A percentile compares a stretch with the other conserved stretches of the same genome.
These are phyloP conservation scores for Lachancea mirantina DNA, from an alignment of 805 yeast species.

Conservation along the genomic window DNA sequence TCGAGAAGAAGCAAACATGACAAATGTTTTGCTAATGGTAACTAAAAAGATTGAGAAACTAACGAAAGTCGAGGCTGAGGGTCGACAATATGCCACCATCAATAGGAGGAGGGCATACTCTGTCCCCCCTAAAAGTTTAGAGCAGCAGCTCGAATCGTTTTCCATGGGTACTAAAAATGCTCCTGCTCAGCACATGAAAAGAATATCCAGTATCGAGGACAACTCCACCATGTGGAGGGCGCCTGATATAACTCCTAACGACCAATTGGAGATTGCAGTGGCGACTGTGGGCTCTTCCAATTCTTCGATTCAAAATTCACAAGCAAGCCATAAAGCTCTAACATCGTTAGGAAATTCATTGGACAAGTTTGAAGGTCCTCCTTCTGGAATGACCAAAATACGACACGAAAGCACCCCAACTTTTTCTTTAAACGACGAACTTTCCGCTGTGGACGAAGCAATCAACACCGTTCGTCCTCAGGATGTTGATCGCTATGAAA, in stretches of 20 bases:
- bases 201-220: constrained; percentile 11
- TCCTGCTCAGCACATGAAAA: not conserved
- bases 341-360: not conserved
- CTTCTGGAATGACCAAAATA: constrained; percentile 8
- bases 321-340: not conserved
- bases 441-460: not conserved
- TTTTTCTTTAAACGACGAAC: not conserved
- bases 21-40: constrained; percentile 34
- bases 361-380: constrained; percentile 7
- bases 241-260: constrained; percentile 34
- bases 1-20: constrained; percentile 34
- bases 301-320: constrained; percentile 1
- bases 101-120: constrained; percentile 31
- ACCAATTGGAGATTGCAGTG: constrained; percentile 32
- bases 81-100: constrained; percentile 13
- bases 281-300: constrained; percentile 4
- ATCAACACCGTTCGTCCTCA: constrained; percentile 1
- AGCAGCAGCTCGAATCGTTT: constrained; percentile 5
- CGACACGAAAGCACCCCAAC: not conserved
- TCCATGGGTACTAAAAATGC: constrained; percentile 4
- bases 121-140: constrained; percentile 14
- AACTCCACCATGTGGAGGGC: constrained; percentile 33
- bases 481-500: constrained; percentile 11
- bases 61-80: constrained; percentile 17
- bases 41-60: constrained; percentile 28